A percentile compares a stretch with the other conserved stretches of the same genome.
Evolutionary conservation across 352 stramenopile species (phyloP).

Genomic region (Phytophthora pinifolia): DNA sequence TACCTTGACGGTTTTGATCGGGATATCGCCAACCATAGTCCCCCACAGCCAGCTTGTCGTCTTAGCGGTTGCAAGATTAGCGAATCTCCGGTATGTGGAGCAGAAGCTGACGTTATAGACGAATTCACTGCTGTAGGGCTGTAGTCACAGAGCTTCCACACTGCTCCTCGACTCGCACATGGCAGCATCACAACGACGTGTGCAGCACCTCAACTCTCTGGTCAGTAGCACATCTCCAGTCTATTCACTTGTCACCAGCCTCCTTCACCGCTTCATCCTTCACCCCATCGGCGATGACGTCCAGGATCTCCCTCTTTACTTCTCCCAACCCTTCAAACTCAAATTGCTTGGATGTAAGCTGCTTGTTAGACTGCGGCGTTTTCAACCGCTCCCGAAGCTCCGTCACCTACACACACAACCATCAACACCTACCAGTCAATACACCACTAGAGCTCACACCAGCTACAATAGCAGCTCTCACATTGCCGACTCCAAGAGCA

Average conservation of each 20-base stretch:
- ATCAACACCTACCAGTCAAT: slow-evolving; percentile 15
- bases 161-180: too few relatives aligned
- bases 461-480: slow-evolving; percentile 22
- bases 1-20: too few relatives aligned
- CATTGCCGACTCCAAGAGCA: slow-evolving; percentile 41
- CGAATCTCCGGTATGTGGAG: too few relatives aligned
- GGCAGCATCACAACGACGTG: too few relatives aligned
- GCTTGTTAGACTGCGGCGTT: slow-evolving; percentile 22
- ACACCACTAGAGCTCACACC: neutral
- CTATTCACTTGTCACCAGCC: slow-evolving; percentile 9
- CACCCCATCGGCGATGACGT: slow-evolving; percentile 16
- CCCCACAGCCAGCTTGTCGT: too few relatives aligned
- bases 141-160: too few relatives aligned
- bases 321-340: slow-evolving; percentile 28
- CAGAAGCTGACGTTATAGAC: too few relatives aligned
- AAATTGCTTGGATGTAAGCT: slow-evolving; percentile 14
- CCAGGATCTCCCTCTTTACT: slow-evolving; percentile 21
- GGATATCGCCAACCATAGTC: too few relatives aligned
- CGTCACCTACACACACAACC: slow-evolving; percentile 22
- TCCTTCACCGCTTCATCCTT: slow-evolving; percentile 14
- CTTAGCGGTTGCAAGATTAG: too few relatives aligned
- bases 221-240: slow-evolving; percentile 1
- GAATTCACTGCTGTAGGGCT: too few relatives aligned
- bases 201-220: too few relatives aligned
- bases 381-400: slow-evolving; percentile 45